Evolutionary conservation across 805 yeast species (phyloP).

Genomic region (Maudiozyma turicensis): DNA sequence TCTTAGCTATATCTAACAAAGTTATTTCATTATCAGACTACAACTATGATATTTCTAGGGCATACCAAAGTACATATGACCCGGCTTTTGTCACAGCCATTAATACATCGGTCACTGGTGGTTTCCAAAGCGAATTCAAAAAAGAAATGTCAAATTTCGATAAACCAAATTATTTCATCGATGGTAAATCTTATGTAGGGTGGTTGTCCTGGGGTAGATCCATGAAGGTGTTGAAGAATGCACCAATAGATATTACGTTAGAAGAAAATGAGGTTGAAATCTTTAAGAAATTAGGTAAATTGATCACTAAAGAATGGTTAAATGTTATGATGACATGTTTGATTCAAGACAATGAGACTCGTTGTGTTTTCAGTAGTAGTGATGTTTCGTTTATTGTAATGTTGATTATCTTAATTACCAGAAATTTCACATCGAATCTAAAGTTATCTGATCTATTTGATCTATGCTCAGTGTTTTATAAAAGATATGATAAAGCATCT

Average conservation of each 20-base stretch:
- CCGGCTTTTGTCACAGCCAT: constrained; percentile 34
- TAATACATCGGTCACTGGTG: constrained; percentile 32
- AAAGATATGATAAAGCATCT: constrained; percentile 64
- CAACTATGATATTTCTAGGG: constrained; percentile 39
- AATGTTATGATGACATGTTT: constrained; percentile 38
- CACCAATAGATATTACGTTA: constrained; percentile 30
- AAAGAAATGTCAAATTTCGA: constrained; percentile 42
- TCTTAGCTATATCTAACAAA: constrained; percentile 43
- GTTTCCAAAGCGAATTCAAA: constrained; percentile 35
- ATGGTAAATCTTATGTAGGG: constrained; percentile 47
- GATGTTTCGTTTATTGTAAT: constrained; percentile 51
- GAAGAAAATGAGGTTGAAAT: constrained; percentile 35
- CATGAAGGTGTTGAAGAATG: constrained; percentile 32
- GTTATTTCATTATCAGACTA: constrained; percentile 36
- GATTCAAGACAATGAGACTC: constrained; percentile 60
- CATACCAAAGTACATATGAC: constrained; percentile 35
- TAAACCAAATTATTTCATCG: constrained; percentile 46
- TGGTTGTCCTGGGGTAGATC: constrained; percentile 71
- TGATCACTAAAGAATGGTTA: constrained; percentile 52
- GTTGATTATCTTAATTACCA: constrained; percentile 41
- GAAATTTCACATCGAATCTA: constrained; percentile 31
- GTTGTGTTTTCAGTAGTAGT: constrained; percentile 55
- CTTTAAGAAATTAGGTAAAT: constrained; percentile 35
- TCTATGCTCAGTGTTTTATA: constrained; percentile 42
- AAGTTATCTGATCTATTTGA: constrained; percentile 44